Percentiles rank a stretch among this genome's conserved stretches.
These are phyloP conservation scores for Beauveria sp. DNA, from an alignment of 2,329 filamentous ascomycete species.

Conservation along the genomic window DNA sequence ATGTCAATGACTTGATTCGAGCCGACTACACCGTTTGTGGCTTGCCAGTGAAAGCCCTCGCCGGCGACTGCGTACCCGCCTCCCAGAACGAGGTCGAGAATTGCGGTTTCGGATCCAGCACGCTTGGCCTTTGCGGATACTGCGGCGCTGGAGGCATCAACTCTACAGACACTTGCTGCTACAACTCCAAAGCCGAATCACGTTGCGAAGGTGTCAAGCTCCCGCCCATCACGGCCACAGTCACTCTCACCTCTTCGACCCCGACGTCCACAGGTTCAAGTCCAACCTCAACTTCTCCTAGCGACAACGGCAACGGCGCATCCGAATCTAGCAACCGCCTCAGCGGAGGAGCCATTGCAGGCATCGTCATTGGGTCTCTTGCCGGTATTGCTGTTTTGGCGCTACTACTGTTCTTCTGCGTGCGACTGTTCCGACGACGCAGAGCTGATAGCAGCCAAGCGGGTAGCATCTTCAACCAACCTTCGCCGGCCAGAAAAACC, in stretches of 20 bases:
- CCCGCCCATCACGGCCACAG: slow-evolving; percentile 64
- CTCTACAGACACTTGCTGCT: slow-evolving; percentile 91
- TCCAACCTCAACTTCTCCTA: slow-evolving; percentile 29
- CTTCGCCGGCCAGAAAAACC: slow-evolving; percentile 59
- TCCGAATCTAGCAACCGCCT: slow-evolving; percentile 29
- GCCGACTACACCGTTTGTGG: slow-evolving; percentile 90
- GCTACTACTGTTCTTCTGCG: slow-evolving; percentile 60
- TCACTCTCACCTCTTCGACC: slow-evolving; percentile 47
- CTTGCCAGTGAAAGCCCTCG: slow-evolving; percentile 71
- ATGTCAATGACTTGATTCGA: slow-evolving; percentile 70
- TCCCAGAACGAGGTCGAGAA: slow-evolving; percentile 74
- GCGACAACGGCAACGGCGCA: slow-evolving; percentile 22
- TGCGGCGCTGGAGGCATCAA: slow-evolving; percentile 79
- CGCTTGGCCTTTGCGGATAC: slow-evolving; percentile 75
- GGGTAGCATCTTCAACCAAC: slow-evolving; percentile 81
- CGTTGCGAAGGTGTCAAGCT: slow-evolving; percentile 71
- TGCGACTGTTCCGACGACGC: slow-evolving; percentile 42
- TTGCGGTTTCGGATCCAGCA: slow-evolving; percentile 72
- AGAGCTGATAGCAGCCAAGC: slow-evolving; percentile 46
- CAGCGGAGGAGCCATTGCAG: slow-evolving; percentile 82
- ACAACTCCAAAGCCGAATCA: slow-evolving; percentile 65
- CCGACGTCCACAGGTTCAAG: slow-evolving; percentile 19
- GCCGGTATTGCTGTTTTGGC: slow-evolving; percentile 63
- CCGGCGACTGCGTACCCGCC: slow-evolving; percentile 66
- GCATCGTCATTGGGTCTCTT: slow-evolving; percentile 77